Percentiles rank a stretch among this genome's conserved stretches.
Evolutionary conservation across 2,329 filamentous ascomycete species (phyloP).

Genomic region (Exophiala mesophila): DNA sequence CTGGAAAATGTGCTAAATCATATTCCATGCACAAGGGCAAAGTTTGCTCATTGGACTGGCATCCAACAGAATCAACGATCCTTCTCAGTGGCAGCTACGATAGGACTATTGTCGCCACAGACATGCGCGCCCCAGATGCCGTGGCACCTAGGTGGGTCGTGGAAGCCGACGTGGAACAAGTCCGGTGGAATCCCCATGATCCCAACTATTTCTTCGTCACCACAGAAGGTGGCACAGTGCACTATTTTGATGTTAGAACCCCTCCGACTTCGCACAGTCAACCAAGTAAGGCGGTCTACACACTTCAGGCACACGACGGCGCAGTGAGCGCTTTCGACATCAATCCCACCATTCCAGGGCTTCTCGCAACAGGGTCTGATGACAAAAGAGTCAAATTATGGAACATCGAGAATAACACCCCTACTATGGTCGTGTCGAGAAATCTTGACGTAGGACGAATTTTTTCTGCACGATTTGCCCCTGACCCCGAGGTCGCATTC

Average conservation of each 20-base stretch:
- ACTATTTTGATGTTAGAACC: conserved; percentile 80
- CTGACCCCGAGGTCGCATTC: conserved; percentile 86
- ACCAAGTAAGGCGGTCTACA: conserved; percentile 82
- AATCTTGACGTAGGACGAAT: conserved; percentile 93
- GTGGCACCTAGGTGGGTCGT: conserved; percentile 83
- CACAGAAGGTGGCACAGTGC: conserved; percentile 84
- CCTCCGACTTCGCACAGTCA: conserved; percentile 54
- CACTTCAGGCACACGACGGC: conserved; percentile 90
- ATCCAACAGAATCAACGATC: conserved; percentile 78
- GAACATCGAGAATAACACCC: conserved; percentile 77
- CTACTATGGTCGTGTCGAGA: conserved; percentile 83
- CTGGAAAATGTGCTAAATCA: conserved; percentile 86
- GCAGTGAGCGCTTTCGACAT: conserved; percentile 89
- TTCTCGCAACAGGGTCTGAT: conserved; percentile 86
- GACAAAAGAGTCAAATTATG: conserved; percentile 96
- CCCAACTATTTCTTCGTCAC: conserved; percentile 91
- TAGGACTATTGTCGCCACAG: conserved; percentile 84
- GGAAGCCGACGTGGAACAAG: conserved; percentile 88
- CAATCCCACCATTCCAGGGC: conserved; percentile 84
- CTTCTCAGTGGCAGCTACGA: conserved; percentile 93
- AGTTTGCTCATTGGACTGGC: conserved; percentile 94
- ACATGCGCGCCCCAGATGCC: conserved; percentile 88
- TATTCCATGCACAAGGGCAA: conserved; percentile 97
- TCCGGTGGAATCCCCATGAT: conserved; percentile 90
- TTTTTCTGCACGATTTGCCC: conserved; percentile 85